These are phyloP conservation scores for Pichia sp. DNA, from an alignment of 1,139 yeast genomes.

Conservation along the genomic window DNA sequence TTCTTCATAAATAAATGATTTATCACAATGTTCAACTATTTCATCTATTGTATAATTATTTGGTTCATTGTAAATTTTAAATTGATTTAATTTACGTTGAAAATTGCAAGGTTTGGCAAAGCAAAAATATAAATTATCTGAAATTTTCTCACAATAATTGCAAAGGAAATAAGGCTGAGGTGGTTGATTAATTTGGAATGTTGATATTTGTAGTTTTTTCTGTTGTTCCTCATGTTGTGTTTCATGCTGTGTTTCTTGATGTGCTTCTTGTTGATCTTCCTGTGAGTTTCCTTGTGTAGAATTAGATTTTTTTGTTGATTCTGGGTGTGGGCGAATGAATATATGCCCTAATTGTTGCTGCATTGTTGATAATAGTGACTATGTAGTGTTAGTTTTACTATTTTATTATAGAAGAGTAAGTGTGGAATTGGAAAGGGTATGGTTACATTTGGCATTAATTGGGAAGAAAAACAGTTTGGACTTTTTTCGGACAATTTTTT, in stretches of 20 bases:
- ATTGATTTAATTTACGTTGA: conserved; percentile 9
- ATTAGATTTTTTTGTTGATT: too few relatives aligned
- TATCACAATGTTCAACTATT: conserved; percentile 7
- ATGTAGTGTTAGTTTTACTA: too few relatives aligned
- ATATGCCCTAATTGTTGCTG: too few relatives aligned
- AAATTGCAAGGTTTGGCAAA: conserved; percentile 6
- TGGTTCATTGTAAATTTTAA: conserved; percentile 9
- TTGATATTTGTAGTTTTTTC: neutral
- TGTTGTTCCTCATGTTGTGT: neutral
- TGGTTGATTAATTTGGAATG: neutral
- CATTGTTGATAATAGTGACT: too few relatives aligned
- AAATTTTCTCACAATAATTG: conserved; percentile 10
- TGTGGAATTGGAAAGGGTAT: too few relatives aligned
- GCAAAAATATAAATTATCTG: conserved; percentile 13
- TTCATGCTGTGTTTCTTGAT: neutral
- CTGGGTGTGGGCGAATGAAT: too few relatives aligned
- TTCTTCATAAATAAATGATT: conserved; percentile 10
- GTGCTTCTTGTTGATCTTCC: too few relatives aligned
- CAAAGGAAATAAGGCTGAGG: conserved; percentile 10
- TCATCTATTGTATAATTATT: conserved; percentile 4
- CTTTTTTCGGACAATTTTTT: too few relatives aligned
- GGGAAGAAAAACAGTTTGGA: too few relatives aligned
- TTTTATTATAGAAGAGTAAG: too few relatives aligned
- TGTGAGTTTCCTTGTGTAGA: too few relatives aligned
- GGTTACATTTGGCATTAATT: too few relatives aligned